Base-by-base conservation (phyloP, 1,284 basidiomycete species). In the Tremellales sp. region DNA sequence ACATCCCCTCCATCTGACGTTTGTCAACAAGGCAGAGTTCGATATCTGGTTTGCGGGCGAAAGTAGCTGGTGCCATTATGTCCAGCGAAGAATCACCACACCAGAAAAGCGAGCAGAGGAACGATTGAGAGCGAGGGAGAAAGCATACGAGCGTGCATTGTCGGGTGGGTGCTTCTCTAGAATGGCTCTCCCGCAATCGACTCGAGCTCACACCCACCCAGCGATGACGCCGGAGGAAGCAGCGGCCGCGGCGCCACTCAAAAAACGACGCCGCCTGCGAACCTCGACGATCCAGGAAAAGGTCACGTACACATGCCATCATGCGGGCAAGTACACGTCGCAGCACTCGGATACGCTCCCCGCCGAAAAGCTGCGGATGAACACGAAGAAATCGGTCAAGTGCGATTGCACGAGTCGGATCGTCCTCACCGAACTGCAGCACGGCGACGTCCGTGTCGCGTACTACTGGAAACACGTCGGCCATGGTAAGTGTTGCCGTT, bases 351-450 rank as follows among this genome's bases (percentile, higher is more conserved):
- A 52, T 14, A 55, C 53, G 8, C 48, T 71, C 9, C 69, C 69
- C 4, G 51, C 56, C 37, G 61, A 61, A 33, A 66, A 65, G 45
- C 50, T 66, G 13, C 50, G 69, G 13, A 43, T 70, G 52, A 71
- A 71, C 41, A 71, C 69, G 13, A 71, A 71, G 46, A 57, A 59
- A 46, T 63, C 57, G n/a, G 69, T 71, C 50, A 71, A 71, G 43
- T 70, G 67, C 47, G 63, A 61, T 40, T 71, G 69, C 46, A 53
- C 58, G 18, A 59, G 60, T 19, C 57, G 66, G 48, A 61, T 71
- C 32, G 65, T 71, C 3, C 48, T 68, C 46, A 68, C 60, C 27
- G 66, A 71, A 50, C 53, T 63, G 48, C 58, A 68, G 13, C 48
- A 56, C 22, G 67, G 63, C 29, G 57, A 60, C 22, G 63, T 65